These are phyloP conservation scores for Nicotiana rustica DNA, from an alignment of 305 asterid species.

Conservation along the genomic window DNA sequence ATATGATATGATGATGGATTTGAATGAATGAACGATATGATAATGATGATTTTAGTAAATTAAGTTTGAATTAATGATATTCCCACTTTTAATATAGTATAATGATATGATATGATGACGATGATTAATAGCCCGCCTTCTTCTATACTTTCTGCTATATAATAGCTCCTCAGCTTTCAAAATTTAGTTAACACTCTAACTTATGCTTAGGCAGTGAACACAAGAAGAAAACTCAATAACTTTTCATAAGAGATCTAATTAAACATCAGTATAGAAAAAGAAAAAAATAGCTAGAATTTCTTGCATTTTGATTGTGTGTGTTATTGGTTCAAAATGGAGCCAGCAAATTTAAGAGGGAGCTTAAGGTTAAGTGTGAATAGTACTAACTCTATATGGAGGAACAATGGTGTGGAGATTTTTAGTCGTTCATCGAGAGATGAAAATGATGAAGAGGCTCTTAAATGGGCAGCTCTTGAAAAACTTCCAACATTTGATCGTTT, in stretches of 20 bases:
- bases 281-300: too few relatives aligned
- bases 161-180: neutral
- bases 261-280: too few relatives aligned
- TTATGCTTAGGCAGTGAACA: neutral
- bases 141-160: neutral
- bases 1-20: too few relatives aligned
- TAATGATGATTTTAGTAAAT: too few relatives aligned
- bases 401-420: constrained; percentile 21
- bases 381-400: constrained; percentile 27
- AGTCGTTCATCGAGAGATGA: constrained; percentile 31
- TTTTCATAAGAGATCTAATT: too few relatives aligned
- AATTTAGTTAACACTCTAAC: neutral
- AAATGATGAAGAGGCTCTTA: constrained; percentile 51
- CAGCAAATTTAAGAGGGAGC: neutral
- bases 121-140: too few relatives aligned
- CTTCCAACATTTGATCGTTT: constrained; percentile 66
- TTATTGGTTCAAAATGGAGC: constrained; percentile 1
- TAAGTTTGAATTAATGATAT: too few relatives aligned
- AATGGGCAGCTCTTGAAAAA: constrained; percentile 72
- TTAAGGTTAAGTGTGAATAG: neutral
- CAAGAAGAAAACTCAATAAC: too few relatives aligned
- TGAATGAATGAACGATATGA: too few relatives aligned
- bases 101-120: too few relatives aligned
- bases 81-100: too few relatives aligned
- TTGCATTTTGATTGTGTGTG: too few relatives aligned